Evolutionary conservation across 2,329 filamentous ascomycete species (phyloP).

Genomic region (Botrytis fabae): DNA sequence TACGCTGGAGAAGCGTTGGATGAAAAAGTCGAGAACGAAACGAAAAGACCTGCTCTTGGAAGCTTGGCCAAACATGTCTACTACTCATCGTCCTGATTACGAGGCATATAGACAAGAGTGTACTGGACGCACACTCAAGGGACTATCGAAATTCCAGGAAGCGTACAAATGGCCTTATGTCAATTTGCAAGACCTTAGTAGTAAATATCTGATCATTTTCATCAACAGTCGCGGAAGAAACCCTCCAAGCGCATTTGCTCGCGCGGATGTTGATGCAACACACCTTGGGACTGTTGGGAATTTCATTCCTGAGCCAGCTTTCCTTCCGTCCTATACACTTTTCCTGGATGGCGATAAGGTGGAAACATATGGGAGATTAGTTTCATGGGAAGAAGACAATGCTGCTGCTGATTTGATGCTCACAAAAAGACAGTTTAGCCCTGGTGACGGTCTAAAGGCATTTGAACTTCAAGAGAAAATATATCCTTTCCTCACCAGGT

Average conservation of each 20-base stretch:
- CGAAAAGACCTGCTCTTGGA: not conserved
- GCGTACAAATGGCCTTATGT: not conserved
- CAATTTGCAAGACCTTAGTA: not conserved
- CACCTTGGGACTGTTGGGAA: not conserved
- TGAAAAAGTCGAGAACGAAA: not conserved
- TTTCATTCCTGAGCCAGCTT: not conserved
- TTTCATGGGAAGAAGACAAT: not conserved
- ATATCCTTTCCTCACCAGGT: not conserved
- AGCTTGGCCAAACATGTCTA: slow-evolving; percentile 2
- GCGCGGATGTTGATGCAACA: not conserved
- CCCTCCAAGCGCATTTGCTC: slow-evolving; percentile 6
- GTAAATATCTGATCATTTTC: not conserved
- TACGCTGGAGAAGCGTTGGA: not conserved
- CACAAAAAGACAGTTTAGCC: not conserved
- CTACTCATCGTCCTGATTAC: not conserved
- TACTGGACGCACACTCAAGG: not conserved
- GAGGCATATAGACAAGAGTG: not conserved
- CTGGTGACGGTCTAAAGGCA: not conserved
- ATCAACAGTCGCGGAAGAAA: not conserved
- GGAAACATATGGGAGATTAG: not conserved
- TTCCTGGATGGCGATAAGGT: not conserved
- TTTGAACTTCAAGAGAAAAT: slow-evolving; percentile 1
- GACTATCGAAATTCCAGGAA: not conserved
- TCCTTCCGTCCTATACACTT: not conserved
- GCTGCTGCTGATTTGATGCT: not conserved